These are phyloP conservation scores for Lipomyces yarrowii DNA, from an alignment of 1,139 yeast species.

Conservation along the genomic window DNA sequence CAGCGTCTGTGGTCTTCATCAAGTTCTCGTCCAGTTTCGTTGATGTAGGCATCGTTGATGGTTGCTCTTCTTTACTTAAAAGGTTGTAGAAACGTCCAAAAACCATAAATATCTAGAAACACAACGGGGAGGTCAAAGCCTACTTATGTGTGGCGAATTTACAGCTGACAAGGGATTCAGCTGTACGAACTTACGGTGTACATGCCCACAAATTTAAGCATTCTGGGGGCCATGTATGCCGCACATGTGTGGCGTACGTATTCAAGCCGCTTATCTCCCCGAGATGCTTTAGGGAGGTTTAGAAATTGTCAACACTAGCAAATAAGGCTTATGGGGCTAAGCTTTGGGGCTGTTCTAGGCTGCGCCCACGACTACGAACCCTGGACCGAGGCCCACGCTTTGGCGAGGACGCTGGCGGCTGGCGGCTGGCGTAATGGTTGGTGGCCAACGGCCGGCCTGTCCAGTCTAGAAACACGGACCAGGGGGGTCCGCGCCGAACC, in stretches of 20 bases:
- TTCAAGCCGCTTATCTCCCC: neutral
- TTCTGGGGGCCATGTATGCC: neutral
- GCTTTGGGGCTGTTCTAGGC: neutral
- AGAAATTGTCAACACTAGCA: neutral
- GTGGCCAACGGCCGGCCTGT: neutral
- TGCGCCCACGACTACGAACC: neutral
- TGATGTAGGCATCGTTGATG: neutral
- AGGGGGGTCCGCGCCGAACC: neutral
- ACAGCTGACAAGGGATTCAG: neutral
- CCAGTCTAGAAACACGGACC: neutral
- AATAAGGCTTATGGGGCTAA: neutral
- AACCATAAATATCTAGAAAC: neutral
- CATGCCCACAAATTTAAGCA: neutral
- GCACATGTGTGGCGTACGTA: neutral
- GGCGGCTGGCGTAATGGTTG: neutral
- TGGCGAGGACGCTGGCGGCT: neutral
- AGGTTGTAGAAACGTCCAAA: neutral
- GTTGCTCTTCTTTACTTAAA: neutral
- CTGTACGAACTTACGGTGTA: neutral
- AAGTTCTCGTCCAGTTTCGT: neutral
- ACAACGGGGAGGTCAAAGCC: neutral
- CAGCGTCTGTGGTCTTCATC: neutral
- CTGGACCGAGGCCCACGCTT: neutral
- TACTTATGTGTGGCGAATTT: neutral
- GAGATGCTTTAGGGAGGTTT: neutral